A percentile compares a stretch with the other conserved stretches of the same genome.
Evolutionary conservation across 768 basidiomycete genomes (phyloP).

Genomic region (Russula sp.): DNA sequence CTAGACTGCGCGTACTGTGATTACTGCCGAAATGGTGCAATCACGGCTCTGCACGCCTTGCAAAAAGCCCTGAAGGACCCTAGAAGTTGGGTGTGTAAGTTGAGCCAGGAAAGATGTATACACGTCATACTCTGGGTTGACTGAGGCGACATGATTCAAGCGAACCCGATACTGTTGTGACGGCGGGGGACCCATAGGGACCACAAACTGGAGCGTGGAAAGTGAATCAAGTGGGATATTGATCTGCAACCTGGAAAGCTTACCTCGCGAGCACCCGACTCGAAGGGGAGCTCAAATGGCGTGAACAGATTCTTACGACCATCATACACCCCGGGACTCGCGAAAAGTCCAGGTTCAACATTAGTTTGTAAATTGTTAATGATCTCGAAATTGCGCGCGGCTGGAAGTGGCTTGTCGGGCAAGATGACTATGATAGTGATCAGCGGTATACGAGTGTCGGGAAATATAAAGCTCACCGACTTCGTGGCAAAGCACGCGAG

Average conservation of each 20-base stretch:
- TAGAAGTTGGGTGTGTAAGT: constrained; percentile 27
- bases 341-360: constrained; percentile 60
- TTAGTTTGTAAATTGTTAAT: constrained; percentile 55
- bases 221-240: constrained; percentile 3
- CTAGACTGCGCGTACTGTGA: constrained; percentile 42
- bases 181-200: constrained; percentile 39
- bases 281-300: constrained; percentile 54
- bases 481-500: constrained; percentile 22
- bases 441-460: not conserved
- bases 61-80: constrained; percentile 59
- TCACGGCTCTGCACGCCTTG: constrained; percentile 61
- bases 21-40: constrained; percentile 57
- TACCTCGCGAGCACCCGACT: constrained; percentile 43
- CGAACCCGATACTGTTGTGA: constrained; percentile 50
- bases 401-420: constrained; percentile 64
- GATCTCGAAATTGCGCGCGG: constrained; percentile 62
- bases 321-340: constrained; percentile 68
- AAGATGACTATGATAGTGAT: constrained; percentile 44
- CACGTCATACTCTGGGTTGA: constrained; percentile 73
- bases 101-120: constrained; percentile 25
- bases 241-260: constrained; percentile 17
- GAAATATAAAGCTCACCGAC: constrained; percentile 36
- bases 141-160: constrained; percentile 61
- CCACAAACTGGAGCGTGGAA: constrained; percentile 47
- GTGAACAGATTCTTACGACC: constrained; percentile 75